Evolutionary conservation across 257 asterid species (phyloP), one percentile per base, ranked within the genome.

Genomic region (Agastache rugosa): DNA sequence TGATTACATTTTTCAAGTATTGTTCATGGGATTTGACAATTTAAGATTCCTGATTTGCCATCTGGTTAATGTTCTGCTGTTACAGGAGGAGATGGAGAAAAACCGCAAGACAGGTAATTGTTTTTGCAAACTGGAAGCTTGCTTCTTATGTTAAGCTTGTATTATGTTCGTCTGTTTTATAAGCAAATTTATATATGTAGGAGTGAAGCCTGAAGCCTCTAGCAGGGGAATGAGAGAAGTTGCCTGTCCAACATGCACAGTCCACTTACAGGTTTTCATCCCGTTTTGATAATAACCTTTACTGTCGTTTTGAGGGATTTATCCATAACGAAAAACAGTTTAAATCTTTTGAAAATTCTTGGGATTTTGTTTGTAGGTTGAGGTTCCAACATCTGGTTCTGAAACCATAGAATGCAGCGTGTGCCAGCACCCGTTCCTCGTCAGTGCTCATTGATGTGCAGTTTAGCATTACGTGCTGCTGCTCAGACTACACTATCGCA

Each of bases 341-440:
- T 4, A 29, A 23, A 34, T 6, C 31, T 64, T 4, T n/a, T 58
- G 31, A 55, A 75, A 60, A 39, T 44, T 71, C 4, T 15, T 63
- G 56, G 56, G 0, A n/a, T 60, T 31, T 37, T 22, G 50, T 42
- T 65, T 83, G 70, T 83, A 92, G 96, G 96, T 90, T 50, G 82
- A 79, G 77, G 92, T 92, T 65, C 91, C 95, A 6, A 82, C 87
- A 17, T 79, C 88, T 50, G 93, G 87, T 64, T 90, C 93, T 35
- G 96, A 93, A 81, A 90, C 96, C 73, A 90, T 90, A 67, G 96
- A 90, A 83, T 93, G 97, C 85, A 85, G 97, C 29, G 93, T 93
- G 31, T 93, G 98, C 88, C 97, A 93, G 80, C 96, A 93, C 42
- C 89, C 93, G 1, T 93, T 93, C 88, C 93, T 85, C 51, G 92